Evolutionary conservation across 768 basidiomycete genomes (phyloP).

Genomic region (Mycena haematopus): DNA sequence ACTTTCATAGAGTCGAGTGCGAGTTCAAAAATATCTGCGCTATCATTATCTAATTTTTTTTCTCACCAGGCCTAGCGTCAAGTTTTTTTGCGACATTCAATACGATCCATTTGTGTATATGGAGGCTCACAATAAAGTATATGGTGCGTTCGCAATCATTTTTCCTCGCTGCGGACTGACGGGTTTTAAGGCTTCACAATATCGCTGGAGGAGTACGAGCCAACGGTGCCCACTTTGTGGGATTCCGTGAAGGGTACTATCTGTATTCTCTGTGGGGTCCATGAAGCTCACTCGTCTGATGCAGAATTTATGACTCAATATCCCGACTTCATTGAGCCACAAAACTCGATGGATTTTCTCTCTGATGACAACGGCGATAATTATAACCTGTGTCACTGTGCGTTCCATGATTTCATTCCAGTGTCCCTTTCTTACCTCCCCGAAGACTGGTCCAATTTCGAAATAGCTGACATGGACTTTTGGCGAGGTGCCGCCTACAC

Average conservation of each 20-base stretch:
- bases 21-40: slow-evolving; percentile 10
- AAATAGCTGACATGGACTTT: slow-evolving; percentile 71
- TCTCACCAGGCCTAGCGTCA: slow-evolving; percentile 44
- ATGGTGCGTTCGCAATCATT: slow-evolving; percentile 44
- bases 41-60: not conserved
- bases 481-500: slow-evolving; percentile 71
- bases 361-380: not conserved
- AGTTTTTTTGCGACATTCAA: slow-evolving; percentile 65
- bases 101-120: slow-evolving; percentile 68
- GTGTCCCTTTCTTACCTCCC: not conserved
- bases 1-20: slow-evolving; percentile 22
- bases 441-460: slow-evolving; percentile 70
- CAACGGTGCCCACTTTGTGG: slow-evolving; percentile 73
- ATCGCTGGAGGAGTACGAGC: slow-evolving; percentile 65
- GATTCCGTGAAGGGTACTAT: slow-evolving; percentile 54
- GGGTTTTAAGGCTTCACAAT: slow-evolving; percentile 60
- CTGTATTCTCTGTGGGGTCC: not conserved
- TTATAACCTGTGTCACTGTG: slow-evolving; percentile 20
- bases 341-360: slow-evolving; percentile 15
- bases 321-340: not conserved
- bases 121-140: slow-evolving; percentile 65
- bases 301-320: slow-evolving; percentile 7
- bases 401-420: slow-evolving; percentile 3
- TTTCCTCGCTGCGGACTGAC: not conserved
- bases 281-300: not conserved